Base-by-base conservation (phyloP, 768 basidiomycete genomes). In the Termitomyces sp. region DNA sequence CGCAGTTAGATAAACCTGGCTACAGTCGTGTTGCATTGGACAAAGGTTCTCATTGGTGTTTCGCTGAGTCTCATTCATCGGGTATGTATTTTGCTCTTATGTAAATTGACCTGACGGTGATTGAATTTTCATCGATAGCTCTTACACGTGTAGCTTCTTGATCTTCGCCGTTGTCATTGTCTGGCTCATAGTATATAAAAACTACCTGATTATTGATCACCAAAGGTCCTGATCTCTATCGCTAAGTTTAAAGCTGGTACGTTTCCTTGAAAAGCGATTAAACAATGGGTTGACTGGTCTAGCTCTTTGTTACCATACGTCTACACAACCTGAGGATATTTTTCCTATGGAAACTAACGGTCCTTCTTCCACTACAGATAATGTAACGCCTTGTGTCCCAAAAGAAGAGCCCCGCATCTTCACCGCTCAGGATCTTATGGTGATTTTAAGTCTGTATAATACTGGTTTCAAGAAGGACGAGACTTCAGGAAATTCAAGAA, bases 401-500 rank as follows among this genome's bases (percentile, higher is more conserved):
- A 33, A 33, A 40, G 63, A 64, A 32, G 38, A 42, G 22, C 56
- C 58, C 46, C 60, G 58, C 7, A 48, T 33, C 6, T 61, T 64
- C 57, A 58, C 60, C 12, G 53, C 56, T 8, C 47, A 59, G 13
- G 61, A 59, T 49, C 52, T 64, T 5, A 57, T 64, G 8, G 58
- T 53, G 14, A 64, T 62, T 18, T 16, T 64, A 16, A 40, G 40
- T 16, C 26, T 38, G 0, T 46, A 58, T 47, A 58, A 58, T 38
- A 13, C 52, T 20, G 26, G 32, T 20, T 54, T 47, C 26, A 53
- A 43, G 10, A 32, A 28, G 22, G 51, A 53, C 26, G 12, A 53
- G 26, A 20, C 18, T 28, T 35, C 40, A 9, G 57, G 51, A 35
- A 32, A 46, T 24, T 20, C 44, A 7, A 56, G 14, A 28, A 18